Conservation (phyloP, 352 stramenopile species). For the Detonula confervacea region DNA sequence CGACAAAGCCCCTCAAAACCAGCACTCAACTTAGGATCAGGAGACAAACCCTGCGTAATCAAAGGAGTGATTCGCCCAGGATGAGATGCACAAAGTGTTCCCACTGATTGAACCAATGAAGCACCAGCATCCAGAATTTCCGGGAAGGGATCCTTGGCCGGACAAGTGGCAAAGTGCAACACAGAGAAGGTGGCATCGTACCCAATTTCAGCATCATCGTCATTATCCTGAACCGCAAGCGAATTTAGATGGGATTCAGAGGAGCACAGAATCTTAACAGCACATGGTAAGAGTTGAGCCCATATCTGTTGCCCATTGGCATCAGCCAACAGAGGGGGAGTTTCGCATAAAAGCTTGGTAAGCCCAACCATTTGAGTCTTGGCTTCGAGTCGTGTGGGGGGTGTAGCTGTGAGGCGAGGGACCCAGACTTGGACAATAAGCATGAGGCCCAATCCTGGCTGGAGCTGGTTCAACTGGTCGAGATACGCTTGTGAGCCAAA, state of each 20-base stretch:
- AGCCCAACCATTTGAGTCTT: constrained; percentile 92
- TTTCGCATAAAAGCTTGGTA: constrained; percentile 89
- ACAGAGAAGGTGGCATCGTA: constrained; percentile 95
- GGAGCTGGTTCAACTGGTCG: constrained; percentile 88
- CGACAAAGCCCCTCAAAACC: constrained; percentile 70
- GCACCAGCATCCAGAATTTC: constrained; percentile 84
- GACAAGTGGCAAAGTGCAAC: constrained; percentile 90
- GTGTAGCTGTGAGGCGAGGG: constrained; percentile 50
- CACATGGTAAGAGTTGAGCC: constrained; percentile 55
- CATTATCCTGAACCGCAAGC: constrained; percentile 78
- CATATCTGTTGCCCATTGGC: constrained; percentile 71
- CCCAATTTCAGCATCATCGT: constrained; percentile 69
- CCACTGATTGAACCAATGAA: constrained; percentile 59
- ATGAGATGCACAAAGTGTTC: constrained; percentile 48
- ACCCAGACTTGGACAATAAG: constrained; percentile 72
- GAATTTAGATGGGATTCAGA: constrained; percentile 83
- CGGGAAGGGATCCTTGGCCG: constrained; percentile 88
- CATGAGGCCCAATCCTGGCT: constrained; percentile 86
- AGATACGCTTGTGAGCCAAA: constrained; percentile 88
- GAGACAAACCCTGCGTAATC: constrained; percentile 65
- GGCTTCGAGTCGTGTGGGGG: constrained; percentile 50
- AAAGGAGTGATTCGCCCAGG: constrained; percentile 66
- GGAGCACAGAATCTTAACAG: constrained; percentile 74
- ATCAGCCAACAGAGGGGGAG: constrained; percentile 87
- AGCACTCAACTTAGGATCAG: constrained; percentile 68